phyloP scores from a whole-genome alignment of 768 basidiomycete genomes.

The Galerina marginata region DNA sequence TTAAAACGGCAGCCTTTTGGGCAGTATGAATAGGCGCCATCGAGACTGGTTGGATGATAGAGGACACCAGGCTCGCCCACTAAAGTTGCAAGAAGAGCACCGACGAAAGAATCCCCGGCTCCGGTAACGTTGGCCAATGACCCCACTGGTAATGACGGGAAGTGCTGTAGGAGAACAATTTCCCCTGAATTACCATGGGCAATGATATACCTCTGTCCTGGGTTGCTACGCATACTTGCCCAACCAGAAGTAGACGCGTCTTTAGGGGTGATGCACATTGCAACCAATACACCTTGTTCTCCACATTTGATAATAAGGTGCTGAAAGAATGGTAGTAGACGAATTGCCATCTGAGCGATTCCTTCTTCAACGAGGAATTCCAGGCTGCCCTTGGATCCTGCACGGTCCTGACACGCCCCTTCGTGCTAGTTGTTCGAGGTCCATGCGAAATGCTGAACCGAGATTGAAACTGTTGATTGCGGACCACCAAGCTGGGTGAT shows the following conservation, averaged over 20 bases:
- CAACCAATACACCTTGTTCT: slow-evolving; percentile 64
- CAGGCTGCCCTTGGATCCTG: slow-evolving; percentile 45
- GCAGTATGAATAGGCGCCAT: slow-evolving; percentile 53
- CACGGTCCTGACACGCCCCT: slow-evolving; percentile 47
- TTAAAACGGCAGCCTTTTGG: slow-evolving; percentile 68
- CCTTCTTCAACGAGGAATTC: slow-evolving; percentile 73
- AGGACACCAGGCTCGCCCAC: slow-evolving; percentile 49
- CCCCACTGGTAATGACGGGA: slow-evolving; percentile 57
- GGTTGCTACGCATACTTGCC: slow-evolving; percentile 53
- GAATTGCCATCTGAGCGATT: slow-evolving; percentile 78
- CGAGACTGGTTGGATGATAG: slow-evolving; percentile 48
- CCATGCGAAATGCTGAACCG: slow-evolving; percentile 67
- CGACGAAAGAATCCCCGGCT: slow-evolving; percentile 91
- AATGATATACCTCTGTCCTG: slow-evolving; percentile 53
- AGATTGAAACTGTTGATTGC: slow-evolving; percentile 67
- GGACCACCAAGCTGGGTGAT: slow-evolving; percentile 67
- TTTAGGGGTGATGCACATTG: slow-evolving; percentile 55
- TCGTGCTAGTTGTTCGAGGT: slow-evolving; percentile 65
- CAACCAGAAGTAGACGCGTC: slow-evolving; percentile 53
- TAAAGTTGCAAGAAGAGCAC: slow-evolving; percentile 77
- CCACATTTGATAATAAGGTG: slow-evolving; percentile 89
- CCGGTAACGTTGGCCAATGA: slow-evolving; percentile 80
- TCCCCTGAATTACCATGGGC: slow-evolving; percentile 52
- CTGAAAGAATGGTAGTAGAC: slow-evolving; percentile 84
- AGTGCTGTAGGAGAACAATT: slow-evolving; percentile 73